Percentiles rank a stretch among this genome's conserved stretches.
Evolutionary conservation across 2,329 filamentous ascomycete species (phyloP).

Genomic region (Pseudocercospora macadamiae): DNA sequence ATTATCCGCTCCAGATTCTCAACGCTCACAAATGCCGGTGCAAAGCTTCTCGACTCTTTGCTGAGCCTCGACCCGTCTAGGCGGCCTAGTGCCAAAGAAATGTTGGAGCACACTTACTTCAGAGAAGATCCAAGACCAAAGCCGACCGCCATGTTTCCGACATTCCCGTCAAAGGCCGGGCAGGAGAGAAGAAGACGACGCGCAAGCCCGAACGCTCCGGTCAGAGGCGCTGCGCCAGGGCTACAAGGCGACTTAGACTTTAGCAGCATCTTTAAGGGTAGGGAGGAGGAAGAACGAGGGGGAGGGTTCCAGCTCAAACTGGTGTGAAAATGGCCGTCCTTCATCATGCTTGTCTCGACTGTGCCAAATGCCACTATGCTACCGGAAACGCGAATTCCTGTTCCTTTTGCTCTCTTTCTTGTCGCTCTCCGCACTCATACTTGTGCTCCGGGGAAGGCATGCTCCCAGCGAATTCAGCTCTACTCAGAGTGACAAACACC

Average conservation of each 20-base stretch:
- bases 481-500: too few relatives aligned
- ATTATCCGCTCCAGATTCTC: slow-evolving; percentile 79
- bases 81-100: slow-evolving; percentile 71
- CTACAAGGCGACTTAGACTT: slow-evolving; percentile 49
- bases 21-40: slow-evolving; percentile 75
- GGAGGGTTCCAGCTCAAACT: slow-evolving; percentile 49
- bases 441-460: too few relatives aligned
- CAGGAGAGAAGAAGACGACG: slow-evolving; percentile 77
- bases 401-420: too few relatives aligned
- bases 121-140: slow-evolving; percentile 87
- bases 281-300: slow-evolving; percentile 52
- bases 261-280: slow-evolving; percentile 53
- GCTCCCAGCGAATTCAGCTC: too few relatives aligned
- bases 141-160: slow-evolving; percentile 89
- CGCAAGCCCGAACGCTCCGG: slow-evolving; percentile 81
- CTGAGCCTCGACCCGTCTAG: slow-evolving; percentile 73
- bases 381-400: too few relatives aligned
- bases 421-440: too few relatives aligned
- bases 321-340: slow-evolving; percentile 22
- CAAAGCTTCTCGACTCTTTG: slow-evolving; percentile 68
- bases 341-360: neutral
- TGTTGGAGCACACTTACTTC: slow-evolving; percentile 84
- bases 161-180: slow-evolving; percentile 92
- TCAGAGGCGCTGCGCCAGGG: slow-evolving; percentile 60
- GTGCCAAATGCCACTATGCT: too few relatives aligned